Conservation (phyloP, 2,329 filamentous ascomycete genomes). For the Botrytis pseudocinerea region DNA sequence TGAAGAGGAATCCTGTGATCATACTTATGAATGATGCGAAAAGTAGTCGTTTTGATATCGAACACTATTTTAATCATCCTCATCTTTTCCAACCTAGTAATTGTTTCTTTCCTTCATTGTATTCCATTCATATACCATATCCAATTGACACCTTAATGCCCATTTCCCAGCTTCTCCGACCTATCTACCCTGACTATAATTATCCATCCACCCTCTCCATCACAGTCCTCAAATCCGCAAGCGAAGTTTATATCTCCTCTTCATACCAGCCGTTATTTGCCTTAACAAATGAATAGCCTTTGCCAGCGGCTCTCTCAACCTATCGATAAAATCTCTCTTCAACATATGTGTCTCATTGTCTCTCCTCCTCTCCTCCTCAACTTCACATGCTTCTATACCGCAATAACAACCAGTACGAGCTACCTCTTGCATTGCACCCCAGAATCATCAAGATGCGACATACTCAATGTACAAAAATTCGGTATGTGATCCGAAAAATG, state of each 20-base stretch:
- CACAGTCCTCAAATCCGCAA: background rate
- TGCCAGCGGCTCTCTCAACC: background rate
- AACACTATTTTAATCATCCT: background rate
- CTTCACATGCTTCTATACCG: background rate
- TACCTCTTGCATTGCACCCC: background rate
- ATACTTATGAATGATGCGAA: background rate
- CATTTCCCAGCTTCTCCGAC: too few relatives aligned
- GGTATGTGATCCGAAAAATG: background rate
- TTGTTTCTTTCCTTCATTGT: background rate
- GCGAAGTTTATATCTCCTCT: too few relatives aligned
- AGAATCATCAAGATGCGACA: background rate
- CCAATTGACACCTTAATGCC: background rate
- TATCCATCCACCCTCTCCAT: background rate
- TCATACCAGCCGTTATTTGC: background rate
- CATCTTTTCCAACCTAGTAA: background rate
- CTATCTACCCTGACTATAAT: background rate
- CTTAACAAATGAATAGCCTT: background rate
- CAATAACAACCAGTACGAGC: background rate
- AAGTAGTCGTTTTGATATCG: background rate
- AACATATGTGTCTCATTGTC: background rate
- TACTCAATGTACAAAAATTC: background rate
- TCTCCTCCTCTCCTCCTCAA: background rate
- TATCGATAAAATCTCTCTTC: background rate
- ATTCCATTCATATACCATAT: background rate
- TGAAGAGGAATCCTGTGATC: fast-evolving